Evolutionary conservation across 2,329 filamentous ascomycete species (phyloP).

Genomic region (Penicillium corylophilum): DNA sequence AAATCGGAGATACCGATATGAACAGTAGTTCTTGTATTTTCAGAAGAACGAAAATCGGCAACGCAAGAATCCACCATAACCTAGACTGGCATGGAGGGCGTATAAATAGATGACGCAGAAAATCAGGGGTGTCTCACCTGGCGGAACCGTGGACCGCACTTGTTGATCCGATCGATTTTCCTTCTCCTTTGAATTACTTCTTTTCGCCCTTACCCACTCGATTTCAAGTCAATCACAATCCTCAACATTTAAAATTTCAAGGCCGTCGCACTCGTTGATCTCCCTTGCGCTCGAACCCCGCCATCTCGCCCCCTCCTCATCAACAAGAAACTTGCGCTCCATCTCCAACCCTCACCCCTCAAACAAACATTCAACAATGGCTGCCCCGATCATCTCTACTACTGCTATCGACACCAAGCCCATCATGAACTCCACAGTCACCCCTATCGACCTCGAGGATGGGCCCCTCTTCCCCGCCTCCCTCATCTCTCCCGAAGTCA

Average conservation of each 20-base stretch:
- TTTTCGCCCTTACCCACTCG: background rate
- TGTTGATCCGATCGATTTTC: slow-evolving; percentile 7
- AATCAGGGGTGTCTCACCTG: slow-evolving; percentile 19
- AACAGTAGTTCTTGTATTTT: background rate
- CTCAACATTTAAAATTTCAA: background rate
- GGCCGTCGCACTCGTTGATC: slow-evolving; percentile 6
- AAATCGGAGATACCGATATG: background rate
- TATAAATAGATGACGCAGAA: slow-evolving; percentile 11
- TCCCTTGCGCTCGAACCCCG: slow-evolving; percentile 19
- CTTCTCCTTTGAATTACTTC: background rate
- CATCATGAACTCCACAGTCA: slow-evolving; percentile 20
- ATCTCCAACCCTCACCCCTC: slow-evolving; percentile 5
- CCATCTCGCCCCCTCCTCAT: slow-evolving; percentile 16
- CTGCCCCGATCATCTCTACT: slow-evolving; percentile 15
- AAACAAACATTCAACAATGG: slow-evolving; percentile 15
- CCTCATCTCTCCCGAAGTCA: slow-evolving; percentile 75
- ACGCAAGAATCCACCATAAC: background rate
- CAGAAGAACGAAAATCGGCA: background rate
- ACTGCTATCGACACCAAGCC: slow-evolving; percentile 19
- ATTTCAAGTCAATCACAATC: background rate
- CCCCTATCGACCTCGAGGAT: slow-evolving; percentile 36
- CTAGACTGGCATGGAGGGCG: slow-evolving; percentile 2
- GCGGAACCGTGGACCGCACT: slow-evolving; percentile 9
- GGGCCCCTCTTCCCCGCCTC: slow-evolving; percentile 70
- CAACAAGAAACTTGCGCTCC: slow-evolving; percentile 6